These are phyloP conservation scores for Hymenoscyphus linearis DNA, from an alignment of 2,329 filamentous ascomycete species.

Conservation along the genomic window DNA sequence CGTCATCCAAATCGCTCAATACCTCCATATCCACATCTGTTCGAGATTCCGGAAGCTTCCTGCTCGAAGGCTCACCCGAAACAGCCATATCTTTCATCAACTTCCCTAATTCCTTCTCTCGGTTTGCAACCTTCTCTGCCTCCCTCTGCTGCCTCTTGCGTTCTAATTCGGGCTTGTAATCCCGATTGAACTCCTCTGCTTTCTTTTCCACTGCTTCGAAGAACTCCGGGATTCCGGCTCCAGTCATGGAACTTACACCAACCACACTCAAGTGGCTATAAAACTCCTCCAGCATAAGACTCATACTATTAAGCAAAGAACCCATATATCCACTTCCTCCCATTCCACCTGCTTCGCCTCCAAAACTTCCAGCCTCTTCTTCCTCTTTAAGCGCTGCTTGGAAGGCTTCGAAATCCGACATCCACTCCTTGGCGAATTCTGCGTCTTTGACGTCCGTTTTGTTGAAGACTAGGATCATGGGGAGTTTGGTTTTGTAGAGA, in stretches of 20 bases:
- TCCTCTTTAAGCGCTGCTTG: conserved; percentile 78
- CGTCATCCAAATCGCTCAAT: conserved; percentile 32
- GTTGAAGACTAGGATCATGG: conserved; percentile 99
- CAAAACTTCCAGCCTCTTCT: conserved; percentile 71
- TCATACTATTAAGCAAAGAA: conserved; percentile 94
- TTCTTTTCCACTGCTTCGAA: conserved; percentile 86
- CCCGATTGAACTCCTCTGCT: conserved; percentile 77
- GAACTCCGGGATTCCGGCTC: conserved; percentile 87
- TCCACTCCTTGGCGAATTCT: conserved; percentile 93
- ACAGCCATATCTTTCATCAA: conserved; percentile 92
- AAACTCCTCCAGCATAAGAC: conserved; percentile 93
- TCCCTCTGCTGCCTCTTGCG: conserved; percentile 70
- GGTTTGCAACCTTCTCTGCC: conserved; percentile 61
- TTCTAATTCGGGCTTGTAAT: conserved; percentile 91
- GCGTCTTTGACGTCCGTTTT: conserved; percentile 95
- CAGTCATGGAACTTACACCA: conserved; percentile 87
- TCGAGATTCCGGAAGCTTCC: conserved; percentile 23
- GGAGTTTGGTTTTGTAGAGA: conserved; percentile 95
- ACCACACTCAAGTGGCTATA: conserved; percentile 92
- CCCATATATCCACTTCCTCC: conserved; percentile 94
- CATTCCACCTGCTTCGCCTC: conserved; percentile 61
- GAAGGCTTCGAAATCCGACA: conserved; percentile 97
- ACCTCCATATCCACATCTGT: conserved; percentile 33
- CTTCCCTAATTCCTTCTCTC: conserved; percentile 80
- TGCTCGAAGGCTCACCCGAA: conserved; percentile 36